phyloP scores from a whole-genome alignment of 1,284 basidiomycete genomes.

The Fistulina hepatica region DNA sequence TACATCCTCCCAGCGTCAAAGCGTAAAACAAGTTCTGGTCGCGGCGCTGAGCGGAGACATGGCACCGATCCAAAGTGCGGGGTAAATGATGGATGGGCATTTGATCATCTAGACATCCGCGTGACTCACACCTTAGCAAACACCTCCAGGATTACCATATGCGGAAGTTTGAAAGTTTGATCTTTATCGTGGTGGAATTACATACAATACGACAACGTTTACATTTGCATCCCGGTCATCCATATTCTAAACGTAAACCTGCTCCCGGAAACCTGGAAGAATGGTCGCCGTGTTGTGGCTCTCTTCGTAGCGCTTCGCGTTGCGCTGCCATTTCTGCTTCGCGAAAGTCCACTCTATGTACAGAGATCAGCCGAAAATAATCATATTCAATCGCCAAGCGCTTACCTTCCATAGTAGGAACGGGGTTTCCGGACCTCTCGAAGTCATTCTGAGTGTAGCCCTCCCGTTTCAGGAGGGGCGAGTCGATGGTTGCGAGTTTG shows the following conservation, averaged over 20 bases:
- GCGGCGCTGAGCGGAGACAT: too few relatives aligned
- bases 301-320: slow-evolving; percentile 23
- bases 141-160: too few relatives aligned
- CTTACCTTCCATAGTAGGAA: slow-evolving; percentile 15
- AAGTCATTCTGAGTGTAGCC: slow-evolving; percentile 13
- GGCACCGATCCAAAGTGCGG: too few relatives aligned
- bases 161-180: too few relatives aligned
- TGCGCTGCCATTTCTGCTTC: slow-evolving; percentile 17
- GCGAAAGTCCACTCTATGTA: slow-evolving; percentile 14
- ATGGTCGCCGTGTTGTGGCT: slow-evolving; percentile 30
- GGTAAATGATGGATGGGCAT: too few relatives aligned
- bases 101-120: too few relatives aligned
- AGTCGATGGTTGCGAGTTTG: slow-evolving; percentile 27
- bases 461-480: slow-evolving; percentile 10
- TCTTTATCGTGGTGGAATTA: too few relatives aligned
- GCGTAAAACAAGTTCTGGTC: too few relatives aligned
- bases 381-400: not conserved
- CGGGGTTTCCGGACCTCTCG: slow-evolving; percentile 13
- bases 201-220: too few relatives aligned
- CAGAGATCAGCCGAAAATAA: not conserved
- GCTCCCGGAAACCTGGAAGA: slow-evolving; percentile 32
- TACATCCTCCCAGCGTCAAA: too few relatives aligned
- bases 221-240: too few relatives aligned
- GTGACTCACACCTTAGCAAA: too few relatives aligned
- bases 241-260: slow-evolving; percentile 24